These are phyloP conservation scores for Didymosphaeria variabile DNA, from an alignment of 2,329 filamentous ascomycete genomes.

Conservation along the genomic window DNA sequence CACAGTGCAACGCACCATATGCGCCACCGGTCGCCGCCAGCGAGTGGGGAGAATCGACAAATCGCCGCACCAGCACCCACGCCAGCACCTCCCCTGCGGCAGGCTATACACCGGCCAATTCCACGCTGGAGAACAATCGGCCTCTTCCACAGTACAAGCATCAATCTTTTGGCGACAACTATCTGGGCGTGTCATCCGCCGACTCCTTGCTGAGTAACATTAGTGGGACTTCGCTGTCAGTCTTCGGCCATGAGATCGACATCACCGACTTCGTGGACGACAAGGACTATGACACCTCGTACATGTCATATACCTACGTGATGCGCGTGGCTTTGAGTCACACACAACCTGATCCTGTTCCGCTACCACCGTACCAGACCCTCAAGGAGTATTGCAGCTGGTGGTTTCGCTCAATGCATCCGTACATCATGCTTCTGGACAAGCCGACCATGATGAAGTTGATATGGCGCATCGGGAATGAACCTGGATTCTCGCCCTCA, in stretches of 20 bases:
- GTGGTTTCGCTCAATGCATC: slow-evolving; percentile 77
- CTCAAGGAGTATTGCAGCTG: slow-evolving; percentile 75
- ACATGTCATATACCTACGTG: slow-evolving; percentile 76
- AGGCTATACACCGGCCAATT: slow-evolving; percentile 34
- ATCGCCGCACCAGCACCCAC: slow-evolving; percentile 18
- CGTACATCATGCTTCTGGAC: slow-evolving; percentile 80
- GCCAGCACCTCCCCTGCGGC: slow-evolving; percentile 38
- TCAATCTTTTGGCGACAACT: slow-evolving; percentile 66
- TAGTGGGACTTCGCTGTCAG: slow-evolving; percentile 77
- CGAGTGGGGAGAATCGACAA: slow-evolving; percentile 37
- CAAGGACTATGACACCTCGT: slow-evolving; percentile 63
- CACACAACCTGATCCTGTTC: slow-evolving; percentile 62
- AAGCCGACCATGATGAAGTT: slow-evolving; percentile 75
- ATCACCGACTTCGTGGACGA: slow-evolving; percentile 77
- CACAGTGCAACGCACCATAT: slow-evolving; percentile 30
- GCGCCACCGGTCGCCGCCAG: slow-evolving; percentile 17
- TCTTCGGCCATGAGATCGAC: slow-evolving; percentile 83
- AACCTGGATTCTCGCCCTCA: slow-evolving; percentile 69
- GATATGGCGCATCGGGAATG: slow-evolving; percentile 79
- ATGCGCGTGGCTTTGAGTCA: slow-evolving; percentile 69
- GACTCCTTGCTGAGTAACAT: slow-evolving; percentile 75
- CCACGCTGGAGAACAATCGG: slow-evolving; percentile 24
- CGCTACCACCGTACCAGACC: slow-evolving; percentile 69
- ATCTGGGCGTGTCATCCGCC: slow-evolving; percentile 71
- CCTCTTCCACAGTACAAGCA: slow-evolving; percentile 57